Evolutionary conservation across 768 basidiomycete genomes (phyloP), one percentile per base, ranked within the genome.

Genomic region (Lactarius trivialis): DNA sequence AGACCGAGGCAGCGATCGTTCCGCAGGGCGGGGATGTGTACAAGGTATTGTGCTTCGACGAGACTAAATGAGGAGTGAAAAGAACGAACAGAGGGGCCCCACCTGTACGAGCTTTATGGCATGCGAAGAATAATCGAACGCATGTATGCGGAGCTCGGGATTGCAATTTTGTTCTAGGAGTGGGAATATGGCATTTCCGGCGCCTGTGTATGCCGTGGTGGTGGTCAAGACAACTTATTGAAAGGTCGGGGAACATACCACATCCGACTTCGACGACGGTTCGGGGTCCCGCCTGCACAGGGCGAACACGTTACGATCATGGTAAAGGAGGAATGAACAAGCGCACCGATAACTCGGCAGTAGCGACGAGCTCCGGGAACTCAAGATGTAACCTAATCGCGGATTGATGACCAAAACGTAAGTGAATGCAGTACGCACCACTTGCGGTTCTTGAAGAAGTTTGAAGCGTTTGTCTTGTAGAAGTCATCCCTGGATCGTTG

Each of bases 101-200:
- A 89, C 93, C 78, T 93, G 88, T 26, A 98, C 91, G 19, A 98
- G 79, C 65, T 93, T 86, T 34, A 98, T 81, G 1, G 97, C 97
- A 68, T 90, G 87, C 11, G 79, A 78, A 0, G 96, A 91, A 72
- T 94, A 99, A 74, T 99, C 97, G 68, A 90, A 95, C 0, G 95
- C 95, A 39, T 82, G 80, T 17, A 98, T 75, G 8, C 72, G 71
- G 7, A 98, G 81, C 0, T 82, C 71, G 0, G 91, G 86, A 72
- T 99, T 99, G 68, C 82, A 74, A 70, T 98, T 98, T 34, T 82
- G 74, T n/a, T 83, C 76, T 24, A 97, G 78, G 1, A 99, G 77
- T 0, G 97, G 97, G 69, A 94, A 97, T 1, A 93, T 83, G 7
- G 93, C 88, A 71, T 96, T 97, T n/a, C 97, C 97, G 21, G 93